A percentile compares a stretch with the other conserved stretches of the same genome.
phyloP scores from a whole-genome alignment of 345 rosid species.

The Noccaea caerulescens region DNA sequence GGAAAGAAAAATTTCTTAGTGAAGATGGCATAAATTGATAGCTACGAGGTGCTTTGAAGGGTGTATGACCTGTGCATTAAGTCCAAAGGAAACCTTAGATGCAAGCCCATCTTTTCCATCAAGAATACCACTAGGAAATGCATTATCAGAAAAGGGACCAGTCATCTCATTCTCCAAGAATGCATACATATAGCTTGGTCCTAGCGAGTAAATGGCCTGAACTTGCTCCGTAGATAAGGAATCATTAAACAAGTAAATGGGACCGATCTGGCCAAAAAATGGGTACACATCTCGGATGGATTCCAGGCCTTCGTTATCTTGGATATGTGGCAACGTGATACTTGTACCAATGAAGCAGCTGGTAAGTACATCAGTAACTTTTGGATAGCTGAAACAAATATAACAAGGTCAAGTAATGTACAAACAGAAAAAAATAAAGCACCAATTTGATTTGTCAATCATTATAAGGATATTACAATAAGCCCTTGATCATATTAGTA shows the following conservation, averaged over 20 bases:
- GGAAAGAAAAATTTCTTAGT: constrained; percentile 34
- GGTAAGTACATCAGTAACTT: constrained; percentile 77
- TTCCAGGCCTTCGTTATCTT: constrained; percentile 59
- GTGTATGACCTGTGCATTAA: constrained; percentile 84
- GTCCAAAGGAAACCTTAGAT: constrained; percentile 83
- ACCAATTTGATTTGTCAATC: constrained; percentile 1
- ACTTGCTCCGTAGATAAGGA: constrained; percentile 83
- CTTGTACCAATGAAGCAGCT: constrained; percentile 80
- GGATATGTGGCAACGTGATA: constrained; percentile 54
- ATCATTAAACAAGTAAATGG: constrained; percentile 84
- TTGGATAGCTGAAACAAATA: constrained; percentile 75
- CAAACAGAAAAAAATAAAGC: constrained; percentile 7
- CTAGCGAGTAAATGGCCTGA: constrained; percentile 73
- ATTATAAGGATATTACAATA: constrained; percentile 35
- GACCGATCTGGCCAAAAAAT: constrained; percentile 94
- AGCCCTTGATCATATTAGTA: constrained; percentile 9
- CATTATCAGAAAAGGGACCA: constrained; percentile 56
- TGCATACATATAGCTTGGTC: constrained; percentile 97
- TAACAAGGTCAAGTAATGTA: constrained; percentile 17
- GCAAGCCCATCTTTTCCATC: constrained; percentile 94
- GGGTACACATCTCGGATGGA: constrained; percentile 56
- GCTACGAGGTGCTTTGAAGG: constrained; percentile 16
- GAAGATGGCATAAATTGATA: constrained; percentile 13
- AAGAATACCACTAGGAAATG: constrained; percentile 75
- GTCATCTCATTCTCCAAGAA: constrained; percentile 79